These are phyloP conservation scores for Cryptosporidium meleagridis DNA, from an alignment of 169 alveolate species.

Conservation along the genomic window DNA sequence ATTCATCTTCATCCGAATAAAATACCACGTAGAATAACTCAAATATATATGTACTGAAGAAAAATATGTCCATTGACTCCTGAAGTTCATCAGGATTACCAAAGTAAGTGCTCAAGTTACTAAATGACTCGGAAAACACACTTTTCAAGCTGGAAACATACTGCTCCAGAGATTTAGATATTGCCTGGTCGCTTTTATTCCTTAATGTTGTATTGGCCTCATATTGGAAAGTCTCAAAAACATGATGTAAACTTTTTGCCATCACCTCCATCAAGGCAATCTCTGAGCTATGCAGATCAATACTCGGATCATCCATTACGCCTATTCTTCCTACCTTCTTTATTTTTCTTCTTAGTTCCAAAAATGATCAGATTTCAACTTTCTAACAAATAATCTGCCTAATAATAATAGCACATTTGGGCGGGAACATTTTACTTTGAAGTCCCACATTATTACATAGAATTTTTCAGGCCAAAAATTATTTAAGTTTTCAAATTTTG, in stretches of 20 bases:
- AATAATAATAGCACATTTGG: neutral
- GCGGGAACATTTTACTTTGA: neutral
- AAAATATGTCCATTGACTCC: conserved; percentile 51
- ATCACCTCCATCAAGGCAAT: conserved; percentile 23
- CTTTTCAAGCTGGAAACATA: conserved; percentile 26
- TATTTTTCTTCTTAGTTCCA: neutral
- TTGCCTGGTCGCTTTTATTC: conserved; percentile 23
- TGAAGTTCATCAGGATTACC: neutral
- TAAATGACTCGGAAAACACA: conserved; percentile 38
- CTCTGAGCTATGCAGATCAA: neutral
- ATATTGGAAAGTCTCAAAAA: conserved; percentile 65
- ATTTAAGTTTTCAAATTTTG: neutral
- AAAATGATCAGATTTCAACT: neutral
- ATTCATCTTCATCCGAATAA: conserved; percentile 34
- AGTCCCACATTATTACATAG: neutral
- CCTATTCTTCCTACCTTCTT: neutral
- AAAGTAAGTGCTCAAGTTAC: conserved; percentile 19
- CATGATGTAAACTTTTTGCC: conserved; percentile 42
- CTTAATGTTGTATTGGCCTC: conserved; percentile 44
- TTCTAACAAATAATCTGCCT: neutral
- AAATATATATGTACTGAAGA: conserved; percentile 54
- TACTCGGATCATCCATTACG: neutral
- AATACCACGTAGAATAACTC: conserved; percentile 43
- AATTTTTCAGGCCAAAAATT: neutral
- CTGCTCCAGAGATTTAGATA: conserved; percentile 38